Evolutionary conservation across 225 moss, liverwort and hornwort genomes (phyloP), one percentile per base, ranked within the genome.

Genomic region (Pseudoscleropodium purum): DNA sequence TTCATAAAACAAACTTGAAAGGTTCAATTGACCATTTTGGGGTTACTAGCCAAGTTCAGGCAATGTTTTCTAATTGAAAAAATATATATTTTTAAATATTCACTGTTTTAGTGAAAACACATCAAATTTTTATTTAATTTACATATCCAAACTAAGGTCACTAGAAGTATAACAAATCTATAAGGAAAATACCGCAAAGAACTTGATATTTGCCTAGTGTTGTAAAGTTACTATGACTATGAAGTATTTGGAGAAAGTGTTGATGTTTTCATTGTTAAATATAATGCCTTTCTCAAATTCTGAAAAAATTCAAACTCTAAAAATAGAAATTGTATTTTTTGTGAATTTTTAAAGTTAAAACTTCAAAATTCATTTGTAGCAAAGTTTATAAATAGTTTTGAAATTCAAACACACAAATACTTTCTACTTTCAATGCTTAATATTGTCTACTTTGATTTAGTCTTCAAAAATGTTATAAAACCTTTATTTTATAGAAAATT

Each of bases 241-340:
- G 2, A 9, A 59, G 10, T 26, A 9, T 41, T 41, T 8, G 4
- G 8, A 41, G 4, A 8, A 24, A 41, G 3, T 7, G 0, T 39
- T 15, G 7, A 70, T 24, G 8, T 8, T 70, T 3, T 14, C 25
- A 39, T 24, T 24, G 2, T 13, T 39, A 24, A 70, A n/a, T 70
- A 7, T 23, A 13, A 13, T n/a, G 13, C 7, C 1, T n/a, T 69
- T n/a, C 4, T 13, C 4, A 69, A 39, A 24, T 24, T 8, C 5
- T 23, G 4, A 39, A 2, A 7, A 70, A 13, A 24, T 70, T 39
- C 1, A 13, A 24, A 0, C 6, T 0, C 4, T 2, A 12, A 4
- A 39, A 7, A 24, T 70, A 7, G 0, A 24, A 70, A 13, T n/a
- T 39, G 0, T 2, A 24, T 6, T 39, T 24, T 14, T 39, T 0